Base-by-base conservation (phyloP, 169 alveolate species). In the Plasmodium cynomolgi region DNA sequence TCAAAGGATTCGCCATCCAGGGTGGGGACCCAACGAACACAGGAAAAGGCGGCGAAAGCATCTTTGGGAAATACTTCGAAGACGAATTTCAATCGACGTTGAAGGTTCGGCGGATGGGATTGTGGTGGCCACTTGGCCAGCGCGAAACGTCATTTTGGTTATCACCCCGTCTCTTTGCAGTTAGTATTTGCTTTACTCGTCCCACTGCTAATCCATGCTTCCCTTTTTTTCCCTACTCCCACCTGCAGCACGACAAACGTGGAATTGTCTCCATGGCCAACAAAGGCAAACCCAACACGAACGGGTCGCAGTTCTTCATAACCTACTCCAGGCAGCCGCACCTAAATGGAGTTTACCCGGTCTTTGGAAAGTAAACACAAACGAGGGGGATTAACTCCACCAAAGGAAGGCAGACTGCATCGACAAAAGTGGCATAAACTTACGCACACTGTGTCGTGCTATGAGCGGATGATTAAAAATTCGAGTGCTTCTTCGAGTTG, bases 21-120 rank as follows among this genome's bases (percentile, higher is more conserved):
- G 99, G 99, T 9, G 99, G 99, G 3, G 99, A 99, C 92, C 99
- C 99, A 0, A 98, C 99, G 9, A 99, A 99, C 79, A 98, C 99
- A 17, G 99, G 99, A 80, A 98, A 98, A 86, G 99, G 99, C 9
- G 99, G 99, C 11, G 99, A 98, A 96, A 98, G 99, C 84, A 98
- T 98, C 44, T 99, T 98, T 93, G 99, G 99, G 13, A 97, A 96
- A 20, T 98, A 98, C 68, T 99, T 99, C 93, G 98, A 97, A 86
- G 99, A 99, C 94, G 99, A 99, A 95, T 96, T 99, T 82, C 99
- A 98, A 84, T 94, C 99, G 31, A 96, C 99, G 82, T 93, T 99
- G 39, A 98, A 99, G 98, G 99, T 97, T 81, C 47, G 96, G 71
- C 1, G 50, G 26, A 23, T 62, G 34, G 17, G 34, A 20, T 20